These are phyloP conservation scores for Dinochytrium kinnereticum DNA, from an alignment of 371 early-diverging fungal species.

Conservation along the genomic window DNA sequence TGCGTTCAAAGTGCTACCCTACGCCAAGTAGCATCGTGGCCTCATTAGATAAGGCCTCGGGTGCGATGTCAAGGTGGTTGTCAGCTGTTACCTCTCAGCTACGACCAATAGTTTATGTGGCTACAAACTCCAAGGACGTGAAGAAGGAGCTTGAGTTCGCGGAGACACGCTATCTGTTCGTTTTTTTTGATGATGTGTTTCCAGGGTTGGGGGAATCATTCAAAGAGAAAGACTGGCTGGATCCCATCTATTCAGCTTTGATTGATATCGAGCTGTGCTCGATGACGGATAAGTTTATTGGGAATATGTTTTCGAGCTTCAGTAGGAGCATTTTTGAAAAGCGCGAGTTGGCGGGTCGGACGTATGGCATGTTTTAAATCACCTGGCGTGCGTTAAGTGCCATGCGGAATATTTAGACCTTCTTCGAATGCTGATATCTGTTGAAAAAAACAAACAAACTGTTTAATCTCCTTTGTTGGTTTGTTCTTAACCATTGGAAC, in stretches of 20 bases:
- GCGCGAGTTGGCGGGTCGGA: conserved; percentile 13
- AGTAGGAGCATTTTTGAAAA: conserved; percentile 32
- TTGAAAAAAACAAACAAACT: too few species aligned
- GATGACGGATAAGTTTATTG: conserved; percentile 18
- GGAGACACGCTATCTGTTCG: background rate
- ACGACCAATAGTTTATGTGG: conserved; percentile 21
- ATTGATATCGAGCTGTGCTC: conserved; percentile 33
- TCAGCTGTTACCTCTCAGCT: background rate
- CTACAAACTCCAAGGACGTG: conserved; percentile 24
- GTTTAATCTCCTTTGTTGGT: too few species aligned
- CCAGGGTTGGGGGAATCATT: background rate
- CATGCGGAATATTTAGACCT: too few species aligned
- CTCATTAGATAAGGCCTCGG: background rate
- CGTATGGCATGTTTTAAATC: conserved; percentile 22
- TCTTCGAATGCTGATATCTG: too few species aligned
- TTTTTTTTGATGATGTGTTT: conserved; percentile 30
- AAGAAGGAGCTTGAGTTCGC: conserved; percentile 9
- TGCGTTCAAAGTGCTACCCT: conserved; percentile 30
- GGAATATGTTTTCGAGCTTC: conserved; percentile 32
- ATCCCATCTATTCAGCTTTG: conserved; percentile 22
- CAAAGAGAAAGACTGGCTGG: background rate
- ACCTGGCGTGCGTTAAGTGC: too few species aligned
- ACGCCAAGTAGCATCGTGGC: background rate
- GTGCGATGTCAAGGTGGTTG: background rate
- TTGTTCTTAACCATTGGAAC: too few species aligned